phyloP scores from a whole-genome alignment of 2,329 filamentous ascomycete species.

The Microdochium paspali region DNA sequence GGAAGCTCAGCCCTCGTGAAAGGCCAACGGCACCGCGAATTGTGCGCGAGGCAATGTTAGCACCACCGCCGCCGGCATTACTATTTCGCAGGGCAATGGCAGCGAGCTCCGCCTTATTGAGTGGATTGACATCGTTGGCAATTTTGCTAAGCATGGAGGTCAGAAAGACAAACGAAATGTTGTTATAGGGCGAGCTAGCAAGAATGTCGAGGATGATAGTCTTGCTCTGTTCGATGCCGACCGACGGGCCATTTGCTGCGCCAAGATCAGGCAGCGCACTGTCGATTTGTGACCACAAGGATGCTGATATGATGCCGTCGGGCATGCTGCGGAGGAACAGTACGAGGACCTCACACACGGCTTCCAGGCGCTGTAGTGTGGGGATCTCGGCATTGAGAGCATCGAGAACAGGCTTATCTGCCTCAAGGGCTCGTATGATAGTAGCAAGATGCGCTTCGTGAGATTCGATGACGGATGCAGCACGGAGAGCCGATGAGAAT shows the following conservation, averaged over 20 bases:
- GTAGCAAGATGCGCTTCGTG: conserved; percentile 16
- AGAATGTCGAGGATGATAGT: conserved; percentile 62
- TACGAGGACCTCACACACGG: conserved; percentile 61
- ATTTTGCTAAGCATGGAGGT: conserved; percentile 61
- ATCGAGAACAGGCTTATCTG: conserved; percentile 49
- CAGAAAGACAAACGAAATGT: conserved; percentile 82
- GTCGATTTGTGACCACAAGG: conserved; percentile 63
- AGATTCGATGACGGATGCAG: conserved; percentile 8
- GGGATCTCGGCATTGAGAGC: conserved; percentile 54
- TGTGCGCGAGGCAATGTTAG: conserved; percentile 3
- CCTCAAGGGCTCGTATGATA: conserved; percentile 63
- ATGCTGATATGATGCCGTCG: conserved; percentile 67
- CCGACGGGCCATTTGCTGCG: conserved; percentile 7
- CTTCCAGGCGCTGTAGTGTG: conserved; percentile 62
- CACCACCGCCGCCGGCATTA: conserved; percentile 12
- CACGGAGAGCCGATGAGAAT: conserved; percentile 27
- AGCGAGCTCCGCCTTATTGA: conserved; percentile 27
- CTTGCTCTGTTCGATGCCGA: conserved; percentile 33
- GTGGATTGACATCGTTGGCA: conserved; percentile 35
- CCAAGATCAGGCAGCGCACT: conserved; percentile 36
- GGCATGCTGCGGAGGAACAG: conserved; percentile 65
- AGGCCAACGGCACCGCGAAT: not conserved
- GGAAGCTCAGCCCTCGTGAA: conserved; percentile 1
- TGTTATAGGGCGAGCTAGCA: conserved; percentile 63
- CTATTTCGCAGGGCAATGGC: conserved; percentile 12